Base-by-base conservation (phyloP, 345 rosid genomes). In the Laguncularia racemosa region DNA sequence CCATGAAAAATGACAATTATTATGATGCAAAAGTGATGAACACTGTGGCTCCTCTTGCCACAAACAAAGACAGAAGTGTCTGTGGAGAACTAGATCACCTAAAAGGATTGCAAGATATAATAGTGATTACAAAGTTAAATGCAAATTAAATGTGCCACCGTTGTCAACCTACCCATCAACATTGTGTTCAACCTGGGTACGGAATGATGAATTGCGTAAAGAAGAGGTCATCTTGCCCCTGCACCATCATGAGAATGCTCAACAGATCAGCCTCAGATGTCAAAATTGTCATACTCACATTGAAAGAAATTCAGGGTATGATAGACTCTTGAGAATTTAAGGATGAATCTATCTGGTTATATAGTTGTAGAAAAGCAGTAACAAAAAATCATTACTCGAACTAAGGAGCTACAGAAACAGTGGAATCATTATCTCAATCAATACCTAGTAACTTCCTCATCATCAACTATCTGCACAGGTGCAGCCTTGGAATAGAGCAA, bases 401-500 rank as follows among this genome's bases (percentile, higher is more conserved):
- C 40, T 9, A 19, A 12, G 0, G 51, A 33, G 20, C 13, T 45
- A 17, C 12, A 23, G 13, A 12, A 28, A 6, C 12, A 40, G 40
- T 13, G 15, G 4, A 12, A 17, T 12, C 33, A n/a, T 38, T 3
- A 19, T 58, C 43, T 3, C 26, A 20, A 5, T 58, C 23, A 12
- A 33, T 51, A 89, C 97, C 96, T 75, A 58, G 62, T 69, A 49
- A 70, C 84, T 63, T 75, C 81, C 20, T 71, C 89, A 16, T 86
- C 97, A 65, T 79, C 80, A 15, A 72, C 79, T 52, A 71, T 81
- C 68, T 79, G 84, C 33, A 78, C 75, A 18, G 87, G 91, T 64
- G 86, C 84, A 19, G 88, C 72, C 75, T 89, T 93, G 26, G 99
- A 93, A 82, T 86, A 89, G 53, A 93, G 88, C 60, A 93, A 70